Base-by-base conservation (phyloP, 176 grass and related monocot species). In the Phoenix roebelenii region DNA sequence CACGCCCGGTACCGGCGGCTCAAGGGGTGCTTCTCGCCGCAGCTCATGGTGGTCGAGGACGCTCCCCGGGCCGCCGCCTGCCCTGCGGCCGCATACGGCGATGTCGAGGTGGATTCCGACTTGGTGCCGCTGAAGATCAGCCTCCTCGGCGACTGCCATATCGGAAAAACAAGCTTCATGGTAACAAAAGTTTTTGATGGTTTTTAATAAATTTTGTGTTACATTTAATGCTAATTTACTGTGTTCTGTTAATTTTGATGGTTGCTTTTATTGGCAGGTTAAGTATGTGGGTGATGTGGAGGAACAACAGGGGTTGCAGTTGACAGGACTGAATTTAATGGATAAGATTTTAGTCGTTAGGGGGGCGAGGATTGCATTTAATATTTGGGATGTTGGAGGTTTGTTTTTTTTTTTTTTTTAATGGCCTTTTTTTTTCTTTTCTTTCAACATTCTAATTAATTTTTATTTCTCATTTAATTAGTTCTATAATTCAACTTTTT, bases 91-190 rank as follows among this genome's bases (percentile, higher is more conserved):
- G 7, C 10, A 14, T 44, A 9, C 16, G 58, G 1, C 12, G 79
- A 80, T 9, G n/a, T 5, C 1, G 70, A 72, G 14, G n/a, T 17
- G 3, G 70, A 61, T 18, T 7, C 58, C 50, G 76, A 98, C 62
- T 61, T 98, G 63, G 63, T 98, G 23, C 75, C 70, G 15, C 80
- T 98, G 69, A 98, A 98, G 80, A 79, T 98, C 75, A 89, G 81
- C 73, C 57, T 98, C 61, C 94, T 98, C 62, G 94, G 94, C 16
- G 94, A 98, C 49, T 88, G 84, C 67, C 84, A 68, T 49, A 87
- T 83, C 53, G 94, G 94, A 51, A 98, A 98, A 77, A 98, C 94
- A 17, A 98, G 94, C 71, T 98, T 98, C 85, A 83, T 98, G 94
- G 94, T 99, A 89, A 4, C 10, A 44, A 44, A 44, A 14, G 0